Evolutionary conservation across 345 rosid species (phyloP).

Genomic region (Hibiscus syriacus): DNA sequence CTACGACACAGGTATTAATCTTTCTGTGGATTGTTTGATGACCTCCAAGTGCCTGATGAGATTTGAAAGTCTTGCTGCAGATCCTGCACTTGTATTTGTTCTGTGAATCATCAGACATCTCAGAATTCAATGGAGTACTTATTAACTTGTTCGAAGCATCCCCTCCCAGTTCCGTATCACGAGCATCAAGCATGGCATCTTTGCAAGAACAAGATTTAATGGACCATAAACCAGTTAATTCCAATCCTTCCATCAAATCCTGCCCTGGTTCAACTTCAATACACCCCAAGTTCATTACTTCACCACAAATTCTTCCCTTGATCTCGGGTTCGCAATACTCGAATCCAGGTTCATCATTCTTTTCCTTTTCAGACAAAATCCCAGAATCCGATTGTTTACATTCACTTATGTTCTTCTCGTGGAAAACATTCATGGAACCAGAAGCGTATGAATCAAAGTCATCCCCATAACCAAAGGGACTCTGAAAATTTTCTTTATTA

Average conservation of each 20-base stretch:
- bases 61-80: too few species aligned
- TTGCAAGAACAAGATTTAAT: slow-evolving; percentile 10
- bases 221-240: slow-evolving; percentile 8
- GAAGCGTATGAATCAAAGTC: slow-evolving; percentile 16
- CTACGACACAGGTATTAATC: slow-evolving; percentile 2
- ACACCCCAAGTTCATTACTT: not conserved
- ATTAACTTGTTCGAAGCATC: slow-evolving; percentile 1
- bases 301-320: slow-evolving; percentile 1
- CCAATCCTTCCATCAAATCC: slow-evolving; percentile 12
- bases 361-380: slow-evolving; percentile 9
- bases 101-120: too few species aligned
- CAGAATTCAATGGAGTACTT: slow-evolving; percentile 8
- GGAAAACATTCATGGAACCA: slow-evolving; percentile 14
- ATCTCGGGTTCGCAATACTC: slow-evolving; percentile 7
- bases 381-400: slow-evolving; percentile 9
- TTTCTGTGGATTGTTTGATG: slow-evolving; percentile 49
- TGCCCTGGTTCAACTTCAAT: too few species aligned
- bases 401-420: slow-evolving; percentile 17
- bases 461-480: slow-evolving; percentile 2
- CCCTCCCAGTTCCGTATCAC: slow-evolving; percentile 15
- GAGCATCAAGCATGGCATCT: slow-evolving; percentile 6
- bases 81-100: too few species aligned
- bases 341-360: slow-evolving; percentile 12
- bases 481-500: slow-evolving; percentile 8
- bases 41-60: too few species aligned